A percentile compares a stretch with the other conserved stretches of the same genome.
These are phyloP conservation scores for Lolium perenne DNA, from an alignment of 176 grass and related monocot genomes.

Conservation along the genomic window DNA sequence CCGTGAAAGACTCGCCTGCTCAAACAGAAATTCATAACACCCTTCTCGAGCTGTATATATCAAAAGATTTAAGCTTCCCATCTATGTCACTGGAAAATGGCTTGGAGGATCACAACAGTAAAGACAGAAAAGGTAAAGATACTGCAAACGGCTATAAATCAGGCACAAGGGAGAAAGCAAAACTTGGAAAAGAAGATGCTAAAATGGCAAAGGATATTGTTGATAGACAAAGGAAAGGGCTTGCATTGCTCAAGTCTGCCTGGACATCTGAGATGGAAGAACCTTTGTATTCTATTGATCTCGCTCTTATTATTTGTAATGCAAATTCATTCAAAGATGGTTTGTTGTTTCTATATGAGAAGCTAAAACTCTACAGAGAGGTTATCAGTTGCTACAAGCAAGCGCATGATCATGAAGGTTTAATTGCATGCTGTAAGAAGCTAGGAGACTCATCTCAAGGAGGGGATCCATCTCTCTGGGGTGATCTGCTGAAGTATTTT, in stretches of 20 bases:
- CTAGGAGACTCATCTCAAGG: conserved; percentile 87
- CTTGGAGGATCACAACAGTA: conserved; percentile 53
- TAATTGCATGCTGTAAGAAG: conserved; percentile 97
- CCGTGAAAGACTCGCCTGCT: conserved; percentile 80
- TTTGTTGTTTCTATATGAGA: conserved; percentile 92
- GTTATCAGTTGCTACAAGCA: conserved; percentile 99
- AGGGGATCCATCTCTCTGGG: conserved; percentile 89
- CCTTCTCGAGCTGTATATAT: conserved; percentile 93
- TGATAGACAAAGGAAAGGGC: conserved; percentile 81
- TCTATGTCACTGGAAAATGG: conserved; percentile 79
- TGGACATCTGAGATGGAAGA: conserved; percentile 90
- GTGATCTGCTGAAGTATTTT: conserved; percentile 96
- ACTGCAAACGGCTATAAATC: conserved; percentile 50
- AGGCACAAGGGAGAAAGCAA: conserved; percentile 51
- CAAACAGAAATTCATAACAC: conserved; percentile 96
- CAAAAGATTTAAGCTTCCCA: conserved; percentile 76
- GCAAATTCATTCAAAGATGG: conserved; percentile 90
- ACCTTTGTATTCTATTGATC: conserved; percentile 87
- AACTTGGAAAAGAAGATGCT: conserved; percentile 48
- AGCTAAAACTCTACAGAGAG: conserved; percentile 93
- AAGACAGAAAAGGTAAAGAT: conserved; percentile 62
- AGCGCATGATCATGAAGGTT: conserved; percentile 86
- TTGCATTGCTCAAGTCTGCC: conserved; percentile 79
- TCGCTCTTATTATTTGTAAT: conserved; percentile 91
- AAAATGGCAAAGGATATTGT: conserved; percentile 55